Percentiles rank a stretch among this genome's conserved stretches.
phyloP scores from a whole-genome alignment of 768 basidiomycete species.

The Russula vinacea region DNA sequence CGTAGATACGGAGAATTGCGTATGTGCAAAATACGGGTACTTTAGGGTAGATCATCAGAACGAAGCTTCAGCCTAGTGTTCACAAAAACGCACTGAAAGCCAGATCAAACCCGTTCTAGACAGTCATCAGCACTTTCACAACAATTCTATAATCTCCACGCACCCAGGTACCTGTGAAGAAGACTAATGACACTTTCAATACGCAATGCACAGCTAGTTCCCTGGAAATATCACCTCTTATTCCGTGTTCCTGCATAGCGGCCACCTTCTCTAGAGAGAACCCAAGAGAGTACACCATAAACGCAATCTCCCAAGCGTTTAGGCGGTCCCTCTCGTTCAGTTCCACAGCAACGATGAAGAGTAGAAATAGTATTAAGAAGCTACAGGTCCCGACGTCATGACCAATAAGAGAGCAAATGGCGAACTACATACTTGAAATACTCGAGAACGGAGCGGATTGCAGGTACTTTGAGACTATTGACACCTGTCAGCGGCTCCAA shows the following conservation, averaged over 20 bases:
- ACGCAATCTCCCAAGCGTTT: slow-evolving; percentile 64
- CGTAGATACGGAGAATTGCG: slow-evolving; percentile 71
- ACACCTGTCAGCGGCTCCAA: slow-evolving; percentile 15
- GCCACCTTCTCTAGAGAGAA: slow-evolving; percentile 92
- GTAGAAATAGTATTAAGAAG: slow-evolving; percentile 75
- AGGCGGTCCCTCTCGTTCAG: slow-evolving; percentile 57
- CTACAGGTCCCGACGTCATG: slow-evolving; percentile 38
- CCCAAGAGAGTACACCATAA: slow-evolving; percentile 77
- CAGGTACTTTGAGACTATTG: slow-evolving; percentile 83
- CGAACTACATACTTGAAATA: slow-evolving; percentile 63
- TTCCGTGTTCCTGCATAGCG: slow-evolving; percentile 93
- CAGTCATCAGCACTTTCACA: slow-evolving; percentile 16
- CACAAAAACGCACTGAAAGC: slow-evolving; percentile 62
- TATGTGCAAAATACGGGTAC: slow-evolving; percentile 80
- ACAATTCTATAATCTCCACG: slow-evolving; percentile 25
- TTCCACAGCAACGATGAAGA: slow-evolving; percentile 81
- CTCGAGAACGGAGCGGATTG: slow-evolving; percentile 85
- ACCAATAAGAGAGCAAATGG: background rate
- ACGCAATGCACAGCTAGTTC: background rate
- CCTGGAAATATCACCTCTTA: slow-evolving; percentile 55
- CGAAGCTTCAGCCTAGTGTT: slow-evolving; percentile 1
- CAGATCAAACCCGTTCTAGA: slow-evolving; percentile 87
- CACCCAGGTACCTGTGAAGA: slow-evolving; percentile 84
- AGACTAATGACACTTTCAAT: slow-evolving; percentile 46
- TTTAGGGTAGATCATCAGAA: slow-evolving; percentile 33